A percentile compares a stretch with the other conserved stretches of the same genome.
Conservation (phyloP, 2,329 filamentous ascomycete genomes). For the Nannizziopsis arthrosporioides region DNA sequence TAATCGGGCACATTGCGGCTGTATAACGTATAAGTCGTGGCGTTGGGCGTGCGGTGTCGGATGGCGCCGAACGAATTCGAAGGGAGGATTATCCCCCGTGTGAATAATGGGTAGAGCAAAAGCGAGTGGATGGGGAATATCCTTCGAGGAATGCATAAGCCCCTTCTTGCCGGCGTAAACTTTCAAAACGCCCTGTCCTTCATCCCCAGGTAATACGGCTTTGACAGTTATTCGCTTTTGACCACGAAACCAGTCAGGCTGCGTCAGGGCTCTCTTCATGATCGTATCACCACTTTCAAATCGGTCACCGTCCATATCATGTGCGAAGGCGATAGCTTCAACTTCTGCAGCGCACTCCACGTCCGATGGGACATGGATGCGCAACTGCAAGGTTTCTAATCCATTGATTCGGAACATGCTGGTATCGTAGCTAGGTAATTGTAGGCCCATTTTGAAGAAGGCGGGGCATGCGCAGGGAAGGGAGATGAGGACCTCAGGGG, state of each 20-base stretch:
- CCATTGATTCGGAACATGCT: slow-evolving; percentile 75
- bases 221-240: slow-evolving; percentile 90
- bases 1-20: slow-evolving; percentile 80
- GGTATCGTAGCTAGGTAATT: slow-evolving; percentile 84
- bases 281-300: slow-evolving; percentile 86
- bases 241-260: slow-evolving; percentile 81
- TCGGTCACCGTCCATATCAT: slow-evolving; percentile 77
- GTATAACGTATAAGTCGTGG: slow-evolving; percentile 91
- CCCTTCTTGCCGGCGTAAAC: slow-evolving; percentile 90
- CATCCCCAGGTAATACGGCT: slow-evolving; percentile 79
- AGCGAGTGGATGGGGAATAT: slow-evolving; percentile 85
- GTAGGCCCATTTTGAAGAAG: slow-evolving; percentile 71
- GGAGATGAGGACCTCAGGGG: slow-evolving; percentile 73
- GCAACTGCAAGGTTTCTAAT: slow-evolving; percentile 83
- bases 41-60: slow-evolving; percentile 95
- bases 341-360: slow-evolving; percentile 89
- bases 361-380: slow-evolving; percentile 75
- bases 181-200: slow-evolving; percentile 76
- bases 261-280: slow-evolving; percentile 74
- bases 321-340: slow-evolving; percentile 66
- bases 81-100: slow-evolving; percentile 81
- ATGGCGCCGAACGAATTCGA: slow-evolving; percentile 84
- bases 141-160: slow-evolving; percentile 93
- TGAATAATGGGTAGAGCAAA: slow-evolving; percentile 84
- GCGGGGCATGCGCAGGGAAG: slow-evolving; percentile 75